Conservation (phyloP, 306 rosid genomes). For the Cicer pinnatifidum region DNA sequence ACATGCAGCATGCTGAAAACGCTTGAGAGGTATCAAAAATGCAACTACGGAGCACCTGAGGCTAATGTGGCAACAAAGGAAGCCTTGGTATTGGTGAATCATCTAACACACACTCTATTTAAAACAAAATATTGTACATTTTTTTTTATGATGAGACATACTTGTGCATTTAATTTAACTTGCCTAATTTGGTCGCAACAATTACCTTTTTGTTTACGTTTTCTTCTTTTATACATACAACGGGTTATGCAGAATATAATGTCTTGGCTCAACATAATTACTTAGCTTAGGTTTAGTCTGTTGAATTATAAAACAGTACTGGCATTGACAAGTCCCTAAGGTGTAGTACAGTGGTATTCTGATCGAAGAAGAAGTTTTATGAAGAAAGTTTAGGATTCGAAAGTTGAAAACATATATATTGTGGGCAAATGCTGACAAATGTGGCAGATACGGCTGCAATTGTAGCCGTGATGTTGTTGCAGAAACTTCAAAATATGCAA, state of each 20-base stretch:
- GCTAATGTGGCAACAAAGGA: slow-evolving; percentile 75
- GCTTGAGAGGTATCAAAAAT: slow-evolving; percentile 89
- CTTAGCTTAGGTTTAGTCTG: background rate
- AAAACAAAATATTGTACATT: background rate
- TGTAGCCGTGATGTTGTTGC: too few species aligned
- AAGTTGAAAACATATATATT: too few species aligned
- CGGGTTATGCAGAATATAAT: too few species aligned
- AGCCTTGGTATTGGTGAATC: slow-evolving; percentile 73
- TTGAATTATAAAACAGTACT: background rate
- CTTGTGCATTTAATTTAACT: slow-evolving; percentile 27
- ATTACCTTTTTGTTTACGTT: background rate
- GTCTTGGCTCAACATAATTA: too few species aligned
- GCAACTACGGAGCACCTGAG: slow-evolving; percentile 96
- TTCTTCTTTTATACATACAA: too few species aligned
- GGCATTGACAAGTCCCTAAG: background rate
- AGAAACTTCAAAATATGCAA: too few species aligned
- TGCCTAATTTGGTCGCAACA: background rate
- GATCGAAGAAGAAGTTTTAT: too few species aligned
- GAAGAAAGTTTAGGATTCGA: too few species aligned
- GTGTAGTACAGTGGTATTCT: too few species aligned
- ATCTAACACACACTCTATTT: slow-evolving; percentile 18
- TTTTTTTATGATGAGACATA: background rate
- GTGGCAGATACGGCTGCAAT: too few species aligned
- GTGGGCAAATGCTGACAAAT: too few species aligned
- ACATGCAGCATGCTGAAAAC: slow-evolving; percentile 84